Base-by-base conservation (phyloP, 1,284 basidiomycete genomes). In the Pascua sp. region DNA sequence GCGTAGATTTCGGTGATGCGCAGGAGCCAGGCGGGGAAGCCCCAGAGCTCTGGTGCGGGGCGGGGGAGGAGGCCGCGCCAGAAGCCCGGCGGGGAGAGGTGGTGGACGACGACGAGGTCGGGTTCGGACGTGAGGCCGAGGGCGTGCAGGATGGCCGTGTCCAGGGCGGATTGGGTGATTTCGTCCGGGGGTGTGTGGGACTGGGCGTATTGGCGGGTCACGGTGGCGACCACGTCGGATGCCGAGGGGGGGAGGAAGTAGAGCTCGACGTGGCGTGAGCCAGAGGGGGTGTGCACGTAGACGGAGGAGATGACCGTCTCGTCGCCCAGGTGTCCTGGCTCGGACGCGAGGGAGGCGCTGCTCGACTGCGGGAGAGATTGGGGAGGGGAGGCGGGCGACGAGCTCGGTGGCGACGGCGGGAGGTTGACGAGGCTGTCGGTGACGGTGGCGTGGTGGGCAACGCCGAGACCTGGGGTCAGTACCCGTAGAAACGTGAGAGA, bases 1-100 rank as follows among this genome's bases (percentile, higher is more conserved):
- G 66, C 60, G 57, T 70, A 73, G 53, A 73, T 71, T 54, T 73
- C 71, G 5, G 69, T 67, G 41, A 73, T 66, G 17, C 71, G 64
- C 17, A 73, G 55, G 18, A 62, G 54, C 71, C 71, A 73, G 49
- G 67, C 68, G 1, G 71, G 71, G 56, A 67, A 73, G 10, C 69
- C 68, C 59, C 64, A 64, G 11, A 73, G 57, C 56, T 71, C 68
- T 12, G 71, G 71, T 36, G 71, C 66, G 17, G 63, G 59, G 7
- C 66, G 57, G 9, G 69, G 68, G 24, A 73, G 57, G 2, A 70
- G 45, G 10, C 57, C 56, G 17, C 55, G 55, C 13, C 57, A 54
- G 37, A 63, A 54, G n/a, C 63, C 49, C 3, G 61, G 59, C 5
- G 61, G 62, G 3, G 56, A 47, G 13, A 68, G 53, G 46, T 65